Conservation (phyloP, 768 basidiomycete species). For the Tylopilus cervinicoccineus region DNA sequence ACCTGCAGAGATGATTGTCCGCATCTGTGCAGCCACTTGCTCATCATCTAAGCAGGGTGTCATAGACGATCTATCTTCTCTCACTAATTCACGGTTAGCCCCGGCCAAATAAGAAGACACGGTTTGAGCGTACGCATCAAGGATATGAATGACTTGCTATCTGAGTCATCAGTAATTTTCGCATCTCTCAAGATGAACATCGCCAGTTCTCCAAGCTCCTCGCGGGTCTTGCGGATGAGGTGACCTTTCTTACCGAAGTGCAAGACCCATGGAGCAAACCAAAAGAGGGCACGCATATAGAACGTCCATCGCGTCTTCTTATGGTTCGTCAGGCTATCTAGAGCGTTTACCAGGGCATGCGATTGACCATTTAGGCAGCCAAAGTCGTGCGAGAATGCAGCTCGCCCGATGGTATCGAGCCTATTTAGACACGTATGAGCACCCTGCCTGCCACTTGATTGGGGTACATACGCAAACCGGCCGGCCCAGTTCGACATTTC, state of each 20-base stretch:
- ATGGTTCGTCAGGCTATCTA: conserved; percentile 59
- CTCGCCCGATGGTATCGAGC: conserved; percentile 55
- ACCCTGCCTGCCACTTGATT: background rate
- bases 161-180: conserved; percentile 40
- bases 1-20: conserved; percentile 59
- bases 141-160: conserved; percentile 48
- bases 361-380: conserved; percentile 48
- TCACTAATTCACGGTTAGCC: conserved; percentile 26
- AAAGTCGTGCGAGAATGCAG: conserved; percentile 65
- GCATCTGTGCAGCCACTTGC: conserved; percentile 55
- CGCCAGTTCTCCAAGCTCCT: conserved; percentile 51
- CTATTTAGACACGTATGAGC: conserved; percentile 25
- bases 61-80: conserved; percentile 41
- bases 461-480: conserved; percentile 50
- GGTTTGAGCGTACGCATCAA: conserved; percentile 43
- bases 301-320: conserved; percentile 55
- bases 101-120: background rate
- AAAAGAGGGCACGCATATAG: conserved; percentile 62
- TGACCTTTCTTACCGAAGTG: conserved; percentile 54
- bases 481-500: conserved; percentile 58
- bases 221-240: conserved; percentile 51
- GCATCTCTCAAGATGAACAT: conserved; percentile 53
- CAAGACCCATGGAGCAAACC: conserved; percentile 53
- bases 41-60: conserved; percentile 43
- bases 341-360: conserved; percentile 45